Base-by-base conservation (phyloP, 73 alveolate species). In the Tetrahymena elliotti region DNA sequence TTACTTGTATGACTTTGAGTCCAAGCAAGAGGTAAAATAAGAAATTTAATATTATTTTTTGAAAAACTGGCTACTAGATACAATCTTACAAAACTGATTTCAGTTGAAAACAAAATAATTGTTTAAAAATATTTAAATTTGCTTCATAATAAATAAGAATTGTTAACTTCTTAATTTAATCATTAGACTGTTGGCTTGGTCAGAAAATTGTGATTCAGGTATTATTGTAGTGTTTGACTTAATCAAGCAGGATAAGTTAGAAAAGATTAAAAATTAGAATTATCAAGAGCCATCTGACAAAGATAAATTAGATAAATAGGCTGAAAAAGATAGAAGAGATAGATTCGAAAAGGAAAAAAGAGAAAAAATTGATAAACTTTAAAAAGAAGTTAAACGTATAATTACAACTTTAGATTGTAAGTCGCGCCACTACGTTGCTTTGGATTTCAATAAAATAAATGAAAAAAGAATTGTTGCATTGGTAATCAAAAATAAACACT, bases 121-220 rank as follows among this genome's bases (percentile, higher is more conserved):
- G 31, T 47, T 16, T n/a, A 24, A 3, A 68, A 0, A 68, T 24
- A n/a, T 68, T 68, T 68, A 3, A 68, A 68, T 22, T 68, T 68
- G n/a, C n/a, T n/a, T n/a, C n/a, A n/a, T n/a, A n/a, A n/a, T 68
- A 68, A 7, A 68, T 18, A 68, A 68, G 34, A 68, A 22, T 1
- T 7, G 2, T 53, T 15, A 53, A 20, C 20, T 24, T 31, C 16
- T 68, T 24, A 15, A 24, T 52, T 12, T 4, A n/a, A 20, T 40
- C 15, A 38, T 3, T 94, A 94, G 96, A 18, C 83, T 83, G 33
- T 24, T 94, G 31, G 96, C 96, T 41, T 94, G 96, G 96, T 94
- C 96, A 37, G 96, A 94, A 84, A 94, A 94, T 40, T 52, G 94
- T 54, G 96, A 94, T 83, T 84, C 94, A 35, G 96, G 96, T 27